Percentiles rank a stretch among this genome's conserved stretches.
These are phyloP conservation scores for Parafenestella ontariensis DNA, from an alignment of 2,329 filamentous ascomycete genomes.

Conservation along the genomic window DNA sequence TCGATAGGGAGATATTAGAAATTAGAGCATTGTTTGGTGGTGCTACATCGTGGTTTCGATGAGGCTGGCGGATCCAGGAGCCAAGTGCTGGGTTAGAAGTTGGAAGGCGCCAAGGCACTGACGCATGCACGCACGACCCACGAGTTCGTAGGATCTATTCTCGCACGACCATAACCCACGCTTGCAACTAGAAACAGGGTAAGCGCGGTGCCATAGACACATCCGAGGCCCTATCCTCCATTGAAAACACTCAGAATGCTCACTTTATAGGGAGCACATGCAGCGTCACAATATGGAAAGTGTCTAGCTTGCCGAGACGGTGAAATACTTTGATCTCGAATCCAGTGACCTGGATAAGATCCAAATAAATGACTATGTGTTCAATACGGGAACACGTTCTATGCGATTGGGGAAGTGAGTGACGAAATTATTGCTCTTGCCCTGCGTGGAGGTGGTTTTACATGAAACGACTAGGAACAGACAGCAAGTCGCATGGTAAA, in stretches of 20 bases:
- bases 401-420: slow-evolving; percentile 18
- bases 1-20: slow-evolving; percentile 30
- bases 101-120: slow-evolving; percentile 29
- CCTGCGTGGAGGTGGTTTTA: background rate
- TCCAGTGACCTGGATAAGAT: slow-evolving; percentile 64
- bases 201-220: background rate
- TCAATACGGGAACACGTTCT: slow-evolving; percentile 54
- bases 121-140: slow-evolving; percentile 29
- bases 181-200: background rate
- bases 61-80: slow-evolving; percentile 18
- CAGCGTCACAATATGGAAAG: slow-evolving; percentile 72
- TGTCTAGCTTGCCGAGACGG: slow-evolving; percentile 70
- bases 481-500: too few species aligned
- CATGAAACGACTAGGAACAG: too few species aligned
- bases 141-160: slow-evolving; percentile 11
- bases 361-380: slow-evolving; percentile 67
- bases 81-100: slow-evolving; percentile 11
- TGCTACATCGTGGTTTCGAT: slow-evolving; percentile 26
- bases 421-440: background rate
- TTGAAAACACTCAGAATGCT: background rate
- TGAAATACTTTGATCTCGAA: slow-evolving; percentile 51
- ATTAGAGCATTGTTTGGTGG: slow-evolving; percentile 26
- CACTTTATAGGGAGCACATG: background rate
- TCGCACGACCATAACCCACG: background rate
- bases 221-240: background rate